Evolutionary conservation across 164 flowering plant genomes (phyloP).

Genomic region (Annona cherimola): DNA sequence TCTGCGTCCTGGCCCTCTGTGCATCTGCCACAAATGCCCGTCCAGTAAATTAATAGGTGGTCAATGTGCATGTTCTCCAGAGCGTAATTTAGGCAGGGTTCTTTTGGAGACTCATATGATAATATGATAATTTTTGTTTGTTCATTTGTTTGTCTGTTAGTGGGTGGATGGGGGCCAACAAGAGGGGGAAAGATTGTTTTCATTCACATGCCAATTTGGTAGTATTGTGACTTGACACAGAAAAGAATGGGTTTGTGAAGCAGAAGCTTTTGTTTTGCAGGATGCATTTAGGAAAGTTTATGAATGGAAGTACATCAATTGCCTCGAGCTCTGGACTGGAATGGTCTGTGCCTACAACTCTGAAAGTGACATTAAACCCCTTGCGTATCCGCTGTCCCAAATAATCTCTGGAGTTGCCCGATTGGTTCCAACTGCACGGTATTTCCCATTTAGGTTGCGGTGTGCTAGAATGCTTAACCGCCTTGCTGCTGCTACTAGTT

Average conservation of each 20-base stretch:
- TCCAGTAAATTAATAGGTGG: too few species aligned
- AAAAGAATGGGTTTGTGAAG: not conserved
- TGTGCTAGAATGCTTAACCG: slow-evolving; percentile 92
- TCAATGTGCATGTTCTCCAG: too few species aligned
- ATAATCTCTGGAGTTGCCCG: slow-evolving; percentile 83
- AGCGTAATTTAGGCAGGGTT: too few species aligned
- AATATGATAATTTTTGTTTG: too few species aligned
- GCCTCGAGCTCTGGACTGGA: slow-evolving; percentile 97
- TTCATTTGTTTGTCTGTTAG: too few species aligned
- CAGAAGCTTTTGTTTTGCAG: slow-evolving; percentile 28
- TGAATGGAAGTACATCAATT: slow-evolving; percentile 91
- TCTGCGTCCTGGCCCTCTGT: too few species aligned
- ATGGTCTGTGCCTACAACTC: slow-evolving; percentile 67
- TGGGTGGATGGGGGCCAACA: too few species aligned
- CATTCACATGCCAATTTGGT: not conserved
- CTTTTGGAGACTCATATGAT: too few species aligned
- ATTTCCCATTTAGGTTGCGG: slow-evolving; percentile 81
- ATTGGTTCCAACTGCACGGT: slow-evolving; percentile 82
- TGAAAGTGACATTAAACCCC: slow-evolving; percentile 67
- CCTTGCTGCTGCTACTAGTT: slow-evolving; percentile 67
- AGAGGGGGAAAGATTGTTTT: too few species aligned
- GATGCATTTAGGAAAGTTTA: slow-evolving; percentile 80
- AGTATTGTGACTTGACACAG: not conserved
- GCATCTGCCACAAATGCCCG: too few species aligned
- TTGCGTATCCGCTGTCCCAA: slow-evolving; percentile 89